A percentile compares a stretch with the other conserved stretches of the same genome.
phyloP scores from a whole-genome alignment of 257 asterid species.

The Salvia hispanica region DNA sequence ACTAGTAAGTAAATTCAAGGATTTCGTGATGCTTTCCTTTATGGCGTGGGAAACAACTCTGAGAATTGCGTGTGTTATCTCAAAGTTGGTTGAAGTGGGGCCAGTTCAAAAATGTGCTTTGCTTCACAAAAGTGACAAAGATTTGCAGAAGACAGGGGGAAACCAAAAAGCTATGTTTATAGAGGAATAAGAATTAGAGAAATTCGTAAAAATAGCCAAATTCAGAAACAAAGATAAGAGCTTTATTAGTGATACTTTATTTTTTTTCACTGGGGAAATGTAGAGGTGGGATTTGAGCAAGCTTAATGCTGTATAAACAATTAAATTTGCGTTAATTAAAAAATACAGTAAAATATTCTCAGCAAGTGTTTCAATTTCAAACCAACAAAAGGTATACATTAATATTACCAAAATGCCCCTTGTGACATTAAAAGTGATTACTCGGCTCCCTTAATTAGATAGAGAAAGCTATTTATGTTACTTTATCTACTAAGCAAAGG shows the following conservation, averaged over 20 bases:
- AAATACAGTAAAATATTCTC: too few species aligned
- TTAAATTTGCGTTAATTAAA: neutral
- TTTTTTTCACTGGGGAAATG: neutral
- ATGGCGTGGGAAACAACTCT: conserved; percentile 11
- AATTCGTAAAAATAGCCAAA: neutral
- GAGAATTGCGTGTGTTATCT: neutral
- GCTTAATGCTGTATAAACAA: neutral
- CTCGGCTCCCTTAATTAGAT: neutral
- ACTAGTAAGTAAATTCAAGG: conserved; percentile 9
- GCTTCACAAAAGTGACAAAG: conserved; percentile 33
- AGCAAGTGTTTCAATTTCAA: too few species aligned
- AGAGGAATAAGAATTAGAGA: conserved; percentile 5
- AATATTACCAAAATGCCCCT: neutral
- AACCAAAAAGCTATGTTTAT: conserved; percentile 10
- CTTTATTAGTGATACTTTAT: neutral
- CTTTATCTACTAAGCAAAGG: too few species aligned
- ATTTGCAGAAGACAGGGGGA: conserved; percentile 29
- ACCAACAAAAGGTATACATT: neutral
- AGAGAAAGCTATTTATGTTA: too few species aligned
- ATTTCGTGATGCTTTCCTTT: conserved; percentile 17
- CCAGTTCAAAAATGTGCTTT: conserved; percentile 36
- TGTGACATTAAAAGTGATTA: neutral
- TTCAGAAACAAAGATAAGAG: neutral
- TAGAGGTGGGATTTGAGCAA: too few species aligned
- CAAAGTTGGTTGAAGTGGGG: conserved; percentile 44